A percentile compares a stretch with the other conserved stretches of the same genome.
Conservation (phyloP, 192 early-diverging fungal species). For the Mycoemilia scoparia region DNA sequence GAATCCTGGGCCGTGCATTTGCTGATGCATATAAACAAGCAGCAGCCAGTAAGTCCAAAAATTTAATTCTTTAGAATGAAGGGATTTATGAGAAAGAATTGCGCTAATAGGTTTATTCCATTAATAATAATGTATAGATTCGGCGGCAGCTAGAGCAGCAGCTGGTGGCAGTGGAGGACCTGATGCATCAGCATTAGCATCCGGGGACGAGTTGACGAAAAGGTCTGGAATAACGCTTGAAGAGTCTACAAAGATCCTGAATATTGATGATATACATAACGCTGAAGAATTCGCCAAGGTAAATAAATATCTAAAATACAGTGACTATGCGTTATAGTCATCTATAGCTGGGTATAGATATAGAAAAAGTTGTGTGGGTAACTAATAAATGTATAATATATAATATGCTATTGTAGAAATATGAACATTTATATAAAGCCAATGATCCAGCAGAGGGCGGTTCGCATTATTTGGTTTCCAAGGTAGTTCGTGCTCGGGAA, state of each 20-base stretch:
- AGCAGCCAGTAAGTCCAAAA: constrained; percentile 49
- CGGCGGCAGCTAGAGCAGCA: constrained; percentile 42
- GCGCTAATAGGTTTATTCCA: background rate
- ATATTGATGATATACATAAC: constrained; percentile 47
- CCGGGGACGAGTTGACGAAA: constrained; percentile 48
- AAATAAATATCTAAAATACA: too few species aligned
- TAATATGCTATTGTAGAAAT: too few species aligned
- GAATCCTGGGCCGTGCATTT: constrained; percentile 79
- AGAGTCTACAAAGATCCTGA: constrained; percentile 79
- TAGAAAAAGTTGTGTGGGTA: constrained; percentile 32
- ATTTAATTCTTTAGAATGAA: background rate
- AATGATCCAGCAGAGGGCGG: constrained; percentile 79
- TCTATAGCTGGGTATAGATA: too few species aligned
- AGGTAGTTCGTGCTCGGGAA: constrained; percentile 84
- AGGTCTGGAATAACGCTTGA: constrained; percentile 74
- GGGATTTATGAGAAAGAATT: background rate
- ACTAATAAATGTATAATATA: too few species aligned
- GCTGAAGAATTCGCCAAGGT: constrained; percentile 39
- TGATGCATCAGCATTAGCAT: constrained; percentile 30
- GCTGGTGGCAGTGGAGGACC: constrained; percentile 30
- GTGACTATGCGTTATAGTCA: too few species aligned
- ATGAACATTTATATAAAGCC: constrained; percentile 66
- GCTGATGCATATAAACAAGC: constrained; percentile 85
- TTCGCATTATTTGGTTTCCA: constrained; percentile 87
- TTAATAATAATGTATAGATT: constrained; percentile 27